Conservation (phyloP, 1,284 basidiomycete genomes). For the Ustilago xerochloae region DNA sequence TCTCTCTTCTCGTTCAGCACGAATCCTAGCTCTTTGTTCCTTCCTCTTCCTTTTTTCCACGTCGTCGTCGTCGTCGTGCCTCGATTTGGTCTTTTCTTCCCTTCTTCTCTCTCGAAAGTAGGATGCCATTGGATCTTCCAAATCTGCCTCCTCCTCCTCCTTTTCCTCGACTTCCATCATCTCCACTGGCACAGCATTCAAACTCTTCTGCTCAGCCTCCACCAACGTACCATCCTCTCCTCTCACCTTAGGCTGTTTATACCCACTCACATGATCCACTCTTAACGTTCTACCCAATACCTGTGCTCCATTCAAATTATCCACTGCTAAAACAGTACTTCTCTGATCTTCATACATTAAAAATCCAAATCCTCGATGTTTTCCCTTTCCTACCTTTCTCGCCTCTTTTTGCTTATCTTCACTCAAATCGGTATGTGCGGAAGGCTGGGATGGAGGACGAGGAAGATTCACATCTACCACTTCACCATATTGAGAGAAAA, state of each 20-base stretch:
- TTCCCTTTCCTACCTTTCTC: conserved; percentile 18
- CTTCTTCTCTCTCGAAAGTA: conserved; percentile 71
- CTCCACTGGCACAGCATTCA: conserved; percentile 53
- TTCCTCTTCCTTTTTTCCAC: conserved; percentile 50
- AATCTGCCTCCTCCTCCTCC: conserved; percentile 74
- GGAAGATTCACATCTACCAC: conserved; percentile 94
- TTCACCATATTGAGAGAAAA: conserved; percentile 98
- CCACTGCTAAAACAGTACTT: conserved; percentile 93
- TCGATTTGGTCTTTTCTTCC: conserved; percentile 23
- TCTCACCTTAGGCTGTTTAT: conserved; percentile 81
- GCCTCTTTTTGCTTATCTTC: background rate
- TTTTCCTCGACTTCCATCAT: background rate
- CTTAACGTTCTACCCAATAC: conserved; percentile 86
- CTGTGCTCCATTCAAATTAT: conserved; percentile 95
- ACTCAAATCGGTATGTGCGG: background rate
- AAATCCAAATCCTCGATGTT: conserved; percentile 86
- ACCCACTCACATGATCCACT: conserved; percentile 91
- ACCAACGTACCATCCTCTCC: conserved; percentile 86
- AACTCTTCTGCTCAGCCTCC: conserved; percentile 75
- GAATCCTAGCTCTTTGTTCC: conserved; percentile 54
- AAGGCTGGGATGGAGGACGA: conserved; percentile 2
- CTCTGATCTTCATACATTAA: conserved; percentile 99
- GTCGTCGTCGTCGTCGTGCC: conserved; percentile 15
- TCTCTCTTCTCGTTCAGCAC: conserved; percentile 30
- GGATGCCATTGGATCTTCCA: conserved; percentile 96